These are phyloP conservation scores for Fusarium albosuccineum DNA, from an alignment of 2,329 filamentous ascomycete genomes.

Conservation along the genomic window DNA sequence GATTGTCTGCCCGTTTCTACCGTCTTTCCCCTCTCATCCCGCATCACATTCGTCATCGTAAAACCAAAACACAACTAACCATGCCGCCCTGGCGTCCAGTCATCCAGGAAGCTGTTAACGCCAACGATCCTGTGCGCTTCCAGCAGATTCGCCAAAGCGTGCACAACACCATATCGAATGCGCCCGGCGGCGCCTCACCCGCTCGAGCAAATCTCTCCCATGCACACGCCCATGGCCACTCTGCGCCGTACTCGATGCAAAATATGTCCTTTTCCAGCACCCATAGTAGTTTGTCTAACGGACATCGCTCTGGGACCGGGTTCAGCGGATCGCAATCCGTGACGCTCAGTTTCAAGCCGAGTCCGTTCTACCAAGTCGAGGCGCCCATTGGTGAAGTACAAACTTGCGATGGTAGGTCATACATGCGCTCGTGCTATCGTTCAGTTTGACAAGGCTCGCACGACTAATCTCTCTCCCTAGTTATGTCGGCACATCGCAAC, in stretches of 20 bases:
- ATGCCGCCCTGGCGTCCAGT: constrained; percentile 48
- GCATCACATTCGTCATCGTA: not conserved
- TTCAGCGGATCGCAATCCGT: constrained; percentile 32
- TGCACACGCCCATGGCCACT: constrained; percentile 24
- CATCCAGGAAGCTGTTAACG: constrained; percentile 55
- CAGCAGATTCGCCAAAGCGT: constrained; percentile 60
- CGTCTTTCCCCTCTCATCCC: not conserved
- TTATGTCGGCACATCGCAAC: constrained; percentile 67
- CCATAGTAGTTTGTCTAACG: constrained; percentile 34
- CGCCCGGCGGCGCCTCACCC: constrained; percentile 37
- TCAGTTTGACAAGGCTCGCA: not conserved
- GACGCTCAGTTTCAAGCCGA: constrained; percentile 69
- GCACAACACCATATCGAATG: constrained; percentile 50
- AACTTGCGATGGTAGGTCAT: constrained; percentile 77
- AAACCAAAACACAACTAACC: constrained; percentile 15
- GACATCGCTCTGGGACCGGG: constrained; percentile 33
- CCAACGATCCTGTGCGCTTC: constrained; percentile 56
- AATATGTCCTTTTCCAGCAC: constrained; percentile 39
- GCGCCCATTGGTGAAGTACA: constrained; percentile 73
- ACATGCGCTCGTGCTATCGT: not conserved
- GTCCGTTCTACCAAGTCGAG: constrained; percentile 85
- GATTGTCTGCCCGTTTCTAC: constrained; percentile 1
- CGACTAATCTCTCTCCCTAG: constrained; percentile 51
- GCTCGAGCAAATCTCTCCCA: constrained; percentile 34
- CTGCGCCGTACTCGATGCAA: constrained; percentile 27